A percentile compares a stretch with the other conserved stretches of the same genome.
These are phyloP conservation scores for Botrytis elliptica DNA, from an alignment of 2,329 filamentous ascomycete species.

Conservation along the genomic window DNA sequence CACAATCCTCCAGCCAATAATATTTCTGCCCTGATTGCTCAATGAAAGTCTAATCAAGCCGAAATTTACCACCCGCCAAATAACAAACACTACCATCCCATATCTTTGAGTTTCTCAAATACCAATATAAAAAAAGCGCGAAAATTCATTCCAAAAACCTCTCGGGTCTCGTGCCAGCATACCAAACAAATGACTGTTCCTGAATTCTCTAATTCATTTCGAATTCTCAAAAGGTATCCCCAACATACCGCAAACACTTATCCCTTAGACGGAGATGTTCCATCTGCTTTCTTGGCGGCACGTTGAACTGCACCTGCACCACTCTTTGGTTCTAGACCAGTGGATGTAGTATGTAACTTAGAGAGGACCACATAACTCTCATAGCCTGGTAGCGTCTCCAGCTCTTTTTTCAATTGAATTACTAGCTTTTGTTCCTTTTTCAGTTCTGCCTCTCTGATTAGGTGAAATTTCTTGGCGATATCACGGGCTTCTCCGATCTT, in stretches of 20 bases:
- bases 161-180: not conserved
- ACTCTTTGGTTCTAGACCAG: not conserved
- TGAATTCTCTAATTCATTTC: not conserved
- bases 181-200: not conserved
- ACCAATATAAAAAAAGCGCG: not conserved
- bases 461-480: not conserved
- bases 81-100: not conserved
- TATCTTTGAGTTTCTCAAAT: not conserved
- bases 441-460: not conserved
- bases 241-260: not conserved
- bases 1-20: not conserved
- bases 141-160: fast-evolving
- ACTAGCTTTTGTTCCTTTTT: fast-evolving
- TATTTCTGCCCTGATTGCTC: not conserved
- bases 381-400: not conserved
- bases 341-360: not conserved
- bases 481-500: not conserved
- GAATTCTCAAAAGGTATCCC: too few relatives aligned
- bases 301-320: too few relatives aligned
- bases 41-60: not conserved
- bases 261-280: not conserved
- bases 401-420: not conserved
- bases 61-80: not conserved
- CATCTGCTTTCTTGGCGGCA: not conserved
- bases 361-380: not conserved